Percentiles rank a stretch among this genome's conserved stretches.
These are phyloP conservation scores for Vigna hirtella DNA, from an alignment of 306 rosid species.

Conservation along the genomic window DNA sequence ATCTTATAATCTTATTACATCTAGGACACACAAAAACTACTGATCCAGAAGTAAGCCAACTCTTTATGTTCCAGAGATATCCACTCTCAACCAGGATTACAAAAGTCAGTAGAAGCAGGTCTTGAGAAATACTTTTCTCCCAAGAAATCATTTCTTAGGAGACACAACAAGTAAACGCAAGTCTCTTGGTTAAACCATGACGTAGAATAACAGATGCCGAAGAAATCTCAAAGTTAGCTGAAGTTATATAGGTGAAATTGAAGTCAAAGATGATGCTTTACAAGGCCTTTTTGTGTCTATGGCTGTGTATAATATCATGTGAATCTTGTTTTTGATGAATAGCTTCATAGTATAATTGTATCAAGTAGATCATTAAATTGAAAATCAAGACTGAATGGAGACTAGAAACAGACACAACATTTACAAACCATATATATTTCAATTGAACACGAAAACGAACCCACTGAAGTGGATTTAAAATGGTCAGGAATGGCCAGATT, in stretches of 20 bases:
- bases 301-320: slow-evolving; percentile 46
- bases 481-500: neutral
- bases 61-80: slow-evolving; percentile 47
- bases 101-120: slow-evolving; percentile 43
- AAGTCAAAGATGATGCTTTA: slow-evolving; percentile 80
- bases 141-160: slow-evolving; percentile 46
- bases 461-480: neutral
- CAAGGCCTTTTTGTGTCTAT: slow-evolving; percentile 72
- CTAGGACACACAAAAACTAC: slow-evolving; percentile 63
- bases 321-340: slow-evolving; percentile 5
- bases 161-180: slow-evolving; percentile 41
- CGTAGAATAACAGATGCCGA: slow-evolving; percentile 47
- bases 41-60: slow-evolving; percentile 36
- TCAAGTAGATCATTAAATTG: slow-evolving; percentile 17
- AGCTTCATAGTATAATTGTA: slow-evolving; percentile 16
- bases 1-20: neutral
- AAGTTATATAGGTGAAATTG: slow-evolving; percentile 59
- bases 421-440: neutral
- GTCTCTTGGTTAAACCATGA: slow-evolving; percentile 41
- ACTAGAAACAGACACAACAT: neutral
- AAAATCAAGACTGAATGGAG: neutral
- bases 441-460: too few species aligned
- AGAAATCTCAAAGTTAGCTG: slow-evolving; percentile 46
- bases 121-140: slow-evolving; percentile 49
- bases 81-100: slow-evolving; percentile 54